Percentiles rank a stretch among this genome's conserved stretches.
Evolutionary conservation across 2,329 filamentous ascomycete genomes (phyloP).

Genomic region (Plenodomus tracheiphilus): DNA sequence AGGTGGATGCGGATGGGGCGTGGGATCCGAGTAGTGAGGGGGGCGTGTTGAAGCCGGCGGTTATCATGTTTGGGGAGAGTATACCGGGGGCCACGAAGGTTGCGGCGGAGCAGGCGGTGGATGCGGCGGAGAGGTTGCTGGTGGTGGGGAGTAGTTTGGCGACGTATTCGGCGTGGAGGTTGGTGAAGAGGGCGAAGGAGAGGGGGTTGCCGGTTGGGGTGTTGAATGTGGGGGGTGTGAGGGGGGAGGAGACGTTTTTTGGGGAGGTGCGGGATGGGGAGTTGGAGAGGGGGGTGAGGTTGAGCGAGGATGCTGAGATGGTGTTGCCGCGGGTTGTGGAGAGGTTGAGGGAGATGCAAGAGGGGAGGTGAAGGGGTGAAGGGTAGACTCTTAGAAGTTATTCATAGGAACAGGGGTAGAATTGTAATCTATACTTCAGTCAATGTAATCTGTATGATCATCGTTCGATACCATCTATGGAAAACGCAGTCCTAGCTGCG

Average conservation of each 20-base stretch:
- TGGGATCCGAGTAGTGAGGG: slow-evolving; percentile 60
- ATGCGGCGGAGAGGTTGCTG: slow-evolving; percentile 71
- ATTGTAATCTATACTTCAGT: too few species aligned
- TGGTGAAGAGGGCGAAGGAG: slow-evolving; percentile 82
- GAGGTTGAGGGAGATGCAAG: slow-evolving; percentile 23
- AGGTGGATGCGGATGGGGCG: slow-evolving; percentile 78
- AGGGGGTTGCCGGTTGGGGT: slow-evolving; percentile 83
- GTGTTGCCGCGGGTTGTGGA: slow-evolving; percentile 38
- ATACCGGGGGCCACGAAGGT: slow-evolving; percentile 71
- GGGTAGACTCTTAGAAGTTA: neutral
- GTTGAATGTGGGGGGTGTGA: slow-evolving; percentile 82
- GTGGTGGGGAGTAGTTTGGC: slow-evolving; percentile 88
- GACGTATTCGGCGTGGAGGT: slow-evolving; percentile 91
- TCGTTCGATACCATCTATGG: too few species aligned
- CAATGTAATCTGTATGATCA: too few species aligned
- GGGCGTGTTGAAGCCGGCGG: slow-evolving; percentile 87
- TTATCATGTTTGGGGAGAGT: slow-evolving; percentile 95
- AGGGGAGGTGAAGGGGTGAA: neutral
- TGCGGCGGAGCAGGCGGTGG: slow-evolving; percentile 78
- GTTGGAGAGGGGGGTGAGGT: slow-evolving; percentile 45
- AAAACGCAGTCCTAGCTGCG: too few species aligned
- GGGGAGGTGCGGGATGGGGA: slow-evolving; percentile 54
- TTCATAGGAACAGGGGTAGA: neutral
- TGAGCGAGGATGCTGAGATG: slow-evolving; percentile 46
- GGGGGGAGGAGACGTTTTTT: slow-evolving; percentile 77